phyloP scores from a whole-genome alignment of 2,329 filamentous ascomycete genomes.

The Aspergillus sp. region DNA sequence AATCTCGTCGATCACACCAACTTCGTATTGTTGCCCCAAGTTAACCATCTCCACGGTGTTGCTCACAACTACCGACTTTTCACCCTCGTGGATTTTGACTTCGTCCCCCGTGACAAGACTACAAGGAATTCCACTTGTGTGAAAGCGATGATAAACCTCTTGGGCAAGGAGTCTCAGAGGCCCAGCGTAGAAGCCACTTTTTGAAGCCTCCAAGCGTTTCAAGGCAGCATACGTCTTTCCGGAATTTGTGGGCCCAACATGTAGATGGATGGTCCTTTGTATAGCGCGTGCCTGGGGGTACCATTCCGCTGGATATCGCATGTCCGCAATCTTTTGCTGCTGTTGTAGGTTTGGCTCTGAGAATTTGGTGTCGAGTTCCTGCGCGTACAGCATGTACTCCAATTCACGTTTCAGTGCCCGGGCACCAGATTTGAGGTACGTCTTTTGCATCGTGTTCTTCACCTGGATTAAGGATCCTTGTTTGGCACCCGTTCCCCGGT shows the following conservation, averaged over 20 bases:
- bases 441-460: slow-evolving; percentile 51
- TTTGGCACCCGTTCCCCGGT: slow-evolving; percentile 14
- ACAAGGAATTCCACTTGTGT: slow-evolving; percentile 72
- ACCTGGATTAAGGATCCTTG: slow-evolving; percentile 23
- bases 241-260: slow-evolving; percentile 96
- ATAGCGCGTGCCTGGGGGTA: slow-evolving; percentile 78
- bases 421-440: slow-evolving; percentile 57
- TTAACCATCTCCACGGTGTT: slow-evolving; percentile 94
- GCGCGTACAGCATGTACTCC: slow-evolving; percentile 67
- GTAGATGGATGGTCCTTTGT: slow-evolving; percentile 82
- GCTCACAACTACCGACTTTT: slow-evolving; percentile 63
- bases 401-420: slow-evolving; percentile 58
- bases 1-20: slow-evolving; percentile 97
- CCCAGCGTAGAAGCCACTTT: slow-evolving; percentile 82
- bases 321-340: slow-evolving; percentile 70
- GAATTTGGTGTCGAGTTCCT: slow-evolving; percentile 59
- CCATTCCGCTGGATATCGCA: slow-evolving; percentile 90
- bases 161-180: slow-evolving; percentile 86
- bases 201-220: slow-evolving; percentile 74
- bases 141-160: slow-evolving; percentile 88
- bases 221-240: slow-evolving; percentile 96
- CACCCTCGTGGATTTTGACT: slow-evolving; percentile 64
- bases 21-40: slow-evolving; percentile 63
- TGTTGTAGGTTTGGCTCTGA: slow-evolving; percentile 56
- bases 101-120: slow-evolving; percentile 91